These are phyloP conservation scores for Cubamyces lactineus DNA, from an alignment of 768 basidiomycete genomes.

Conservation along the genomic window DNA sequence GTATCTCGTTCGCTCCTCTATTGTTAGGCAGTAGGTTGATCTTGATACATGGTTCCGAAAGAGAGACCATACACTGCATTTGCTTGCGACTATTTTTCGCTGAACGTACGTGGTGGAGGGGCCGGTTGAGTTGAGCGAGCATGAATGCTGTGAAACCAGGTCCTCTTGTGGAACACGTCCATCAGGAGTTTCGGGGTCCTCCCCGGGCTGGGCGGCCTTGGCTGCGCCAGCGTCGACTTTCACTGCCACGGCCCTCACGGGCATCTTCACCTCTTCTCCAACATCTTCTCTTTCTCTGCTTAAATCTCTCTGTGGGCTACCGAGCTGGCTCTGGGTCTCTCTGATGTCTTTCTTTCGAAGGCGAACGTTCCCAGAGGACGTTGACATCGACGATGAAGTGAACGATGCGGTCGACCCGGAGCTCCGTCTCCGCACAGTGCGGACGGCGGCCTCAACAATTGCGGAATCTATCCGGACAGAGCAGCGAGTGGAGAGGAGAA, in stretches of 20 bases:
- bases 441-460: conserved; percentile 89
- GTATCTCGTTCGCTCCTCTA: too few species aligned
- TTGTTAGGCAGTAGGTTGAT: too few species aligned
- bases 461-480: conserved; percentile 86
- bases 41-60: too few species aligned
- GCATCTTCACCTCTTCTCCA: conserved; percentile 17
- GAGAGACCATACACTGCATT: too few species aligned
- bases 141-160: neutral
- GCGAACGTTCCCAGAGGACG: conserved; percentile 35
- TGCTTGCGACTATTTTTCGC: too few species aligned
- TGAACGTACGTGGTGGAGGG: too few species aligned
- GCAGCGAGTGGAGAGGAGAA: conserved; percentile 62
- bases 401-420: conserved; percentile 82
- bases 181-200: conserved; percentile 19
- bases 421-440: conserved; percentile 86
- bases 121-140: too few species aligned
- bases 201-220: conserved; percentile 16
- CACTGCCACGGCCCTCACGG: conserved; percentile 21
- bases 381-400: conserved; percentile 55
- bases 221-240: conserved; percentile 19
- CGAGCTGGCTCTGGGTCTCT: conserved; percentile 24
- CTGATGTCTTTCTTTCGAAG: conserved; percentile 45
- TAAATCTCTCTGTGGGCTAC: conserved; percentile 12
- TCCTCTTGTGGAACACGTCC: neutral
- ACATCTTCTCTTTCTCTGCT: conserved; percentile 4